These are phyloP conservation scores for Oligophagozyma castellii DNA, from an alignment of 1,139 yeast species.

Conservation along the genomic window DNA sequence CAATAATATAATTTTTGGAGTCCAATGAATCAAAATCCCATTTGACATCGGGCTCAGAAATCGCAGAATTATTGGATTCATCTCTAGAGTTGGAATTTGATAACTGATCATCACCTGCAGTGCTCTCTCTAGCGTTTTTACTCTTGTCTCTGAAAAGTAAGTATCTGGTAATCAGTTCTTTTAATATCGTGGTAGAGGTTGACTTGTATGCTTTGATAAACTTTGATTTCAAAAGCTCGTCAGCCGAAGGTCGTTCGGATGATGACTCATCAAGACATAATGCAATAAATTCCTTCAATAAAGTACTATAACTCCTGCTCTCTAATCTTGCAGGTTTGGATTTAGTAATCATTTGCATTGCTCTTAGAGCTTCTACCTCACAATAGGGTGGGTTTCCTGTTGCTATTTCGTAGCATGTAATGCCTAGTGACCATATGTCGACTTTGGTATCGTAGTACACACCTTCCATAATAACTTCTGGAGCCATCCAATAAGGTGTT, in stretches of 20 bases:
- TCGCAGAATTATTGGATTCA: constrained; percentile 11
- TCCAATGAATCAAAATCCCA: constrained; percentile 81
- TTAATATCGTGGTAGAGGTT: constrained; percentile 45
- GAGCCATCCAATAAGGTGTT: constrained; percentile 99
- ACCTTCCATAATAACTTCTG: constrained; percentile 94
- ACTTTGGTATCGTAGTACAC: constrained; percentile 74
- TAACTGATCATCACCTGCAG: constrained; percentile 23
- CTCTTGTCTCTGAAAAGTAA: constrained; percentile 62
- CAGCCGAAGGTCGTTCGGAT: constrained; percentile 76
- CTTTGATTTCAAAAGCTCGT: constrained; percentile 61
- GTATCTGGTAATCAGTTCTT: constrained; percentile 72
- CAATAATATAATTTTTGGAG: constrained; percentile 56
- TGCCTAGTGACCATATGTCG: constrained; percentile 89
- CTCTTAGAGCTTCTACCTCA: constrained; percentile 89
- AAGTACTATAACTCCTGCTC: constrained; percentile 67
- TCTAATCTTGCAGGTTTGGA: constrained; percentile 91
- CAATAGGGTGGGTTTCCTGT: constrained; percentile 97
- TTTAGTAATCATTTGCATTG: constrained; percentile 85
- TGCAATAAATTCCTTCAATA: constrained; percentile 79
- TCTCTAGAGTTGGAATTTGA: constrained; percentile 12
- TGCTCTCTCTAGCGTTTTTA: constrained; percentile 34
- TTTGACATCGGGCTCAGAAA: constrained; percentile 32
- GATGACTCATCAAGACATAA: constrained; percentile 90
- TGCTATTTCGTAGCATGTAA: constrained; percentile 85
- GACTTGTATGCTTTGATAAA: constrained; percentile 52